Evolutionary conservation across 257 asterid genomes (phyloP), one percentile per base, ranked within the genome.

Genomic region (Solanum corneliomulleri): DNA sequence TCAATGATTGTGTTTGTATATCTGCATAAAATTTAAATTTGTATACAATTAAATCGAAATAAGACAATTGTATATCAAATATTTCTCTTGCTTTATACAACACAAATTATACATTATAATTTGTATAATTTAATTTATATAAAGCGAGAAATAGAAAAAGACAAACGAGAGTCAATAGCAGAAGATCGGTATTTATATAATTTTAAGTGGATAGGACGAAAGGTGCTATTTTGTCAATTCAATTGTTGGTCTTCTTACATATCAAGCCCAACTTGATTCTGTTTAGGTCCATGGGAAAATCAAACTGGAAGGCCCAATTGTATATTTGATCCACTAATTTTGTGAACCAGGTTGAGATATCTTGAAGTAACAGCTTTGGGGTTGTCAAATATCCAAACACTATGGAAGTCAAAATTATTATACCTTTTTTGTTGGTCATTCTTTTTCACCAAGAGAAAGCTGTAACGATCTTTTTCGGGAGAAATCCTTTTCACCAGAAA

Each of bases 401-500:
- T 70, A 31, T 3, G 42, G 6, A 70, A 69, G 39, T 29, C 77
- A 70, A 70, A 70, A 15, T 69, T 16, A 31, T 15, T 39, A 70
- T 31, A 21, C 21, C 23, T 16, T 70, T 70, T 29, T 70, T 70
- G 15, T 16, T 8, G 1, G 7, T 31, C 77, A 70, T 15, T 15
- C 6, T 9, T 70, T 52, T 70, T 16, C 25, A 3, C 77, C n/a
- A 70, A 8, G 25, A 70, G 4, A 69, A 29, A 27, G 18, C 23
- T 16, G 18, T 16, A 16, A 14, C 7, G 20, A 12, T 5, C n/a
- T n/a, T 12, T 33, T 33, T 33, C 2, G 3, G 35, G 35, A 33
- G 5, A 33, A 33, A 33, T 3, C 0, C 0, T 0, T 0, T 33
- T 33, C 0, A 33, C 1, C 5, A 1, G 35, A 33, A 33, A 33